Conservation (phyloP, 2,329 filamentous ascomycete species). For the Exophiala spinifera region DNA sequence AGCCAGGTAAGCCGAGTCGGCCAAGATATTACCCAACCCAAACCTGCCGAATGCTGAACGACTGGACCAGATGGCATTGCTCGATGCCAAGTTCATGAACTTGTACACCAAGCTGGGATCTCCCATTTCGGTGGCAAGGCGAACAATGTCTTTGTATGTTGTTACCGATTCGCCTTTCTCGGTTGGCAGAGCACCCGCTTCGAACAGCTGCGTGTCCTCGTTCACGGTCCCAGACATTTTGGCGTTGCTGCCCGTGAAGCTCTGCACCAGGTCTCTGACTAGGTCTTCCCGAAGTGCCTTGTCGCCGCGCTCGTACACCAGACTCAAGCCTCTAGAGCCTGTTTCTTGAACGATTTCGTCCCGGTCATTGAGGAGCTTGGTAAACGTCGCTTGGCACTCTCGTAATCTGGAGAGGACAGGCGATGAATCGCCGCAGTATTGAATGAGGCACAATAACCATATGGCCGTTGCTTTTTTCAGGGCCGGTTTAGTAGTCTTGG, state of each 20-base stretch:
- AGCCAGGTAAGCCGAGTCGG: slow-evolving; percentile 71
- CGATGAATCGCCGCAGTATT: slow-evolving; percentile 78
- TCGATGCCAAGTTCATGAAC: slow-evolving; percentile 95
- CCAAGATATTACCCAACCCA: slow-evolving; percentile 85
- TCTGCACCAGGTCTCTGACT: slow-evolving; percentile 80
- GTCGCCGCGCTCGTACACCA: slow-evolving; percentile 93
- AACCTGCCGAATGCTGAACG: slow-evolving; percentile 93
- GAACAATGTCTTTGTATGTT: slow-evolving; percentile 97
- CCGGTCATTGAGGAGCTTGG: slow-evolving; percentile 77
- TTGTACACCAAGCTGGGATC: slow-evolving; percentile 96
- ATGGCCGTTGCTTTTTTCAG: slow-evolving; percentile 89
- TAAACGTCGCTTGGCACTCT: slow-evolving; percentile 81
- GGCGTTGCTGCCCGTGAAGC: slow-evolving; percentile 75
- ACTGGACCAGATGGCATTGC: slow-evolving; percentile 97
- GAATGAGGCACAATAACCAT: slow-evolving; percentile 88
- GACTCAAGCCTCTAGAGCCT: slow-evolving; percentile 81
- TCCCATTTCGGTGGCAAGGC: slow-evolving; percentile 89
- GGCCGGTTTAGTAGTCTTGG: slow-evolving; percentile 80
- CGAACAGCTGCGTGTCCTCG: slow-evolving; percentile 88
- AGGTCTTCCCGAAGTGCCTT: slow-evolving; percentile 74
- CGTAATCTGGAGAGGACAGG: slow-evolving; percentile 68
- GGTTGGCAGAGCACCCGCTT: slow-evolving; percentile 83
- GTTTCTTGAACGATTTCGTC: slow-evolving; percentile 96
- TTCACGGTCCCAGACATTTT: slow-evolving; percentile 74
- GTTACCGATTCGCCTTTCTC: slow-evolving; percentile 86